phyloP scores from a whole-genome alignment of 1,139 yeast genomes.

The Pichiaceae sp. region DNA sequence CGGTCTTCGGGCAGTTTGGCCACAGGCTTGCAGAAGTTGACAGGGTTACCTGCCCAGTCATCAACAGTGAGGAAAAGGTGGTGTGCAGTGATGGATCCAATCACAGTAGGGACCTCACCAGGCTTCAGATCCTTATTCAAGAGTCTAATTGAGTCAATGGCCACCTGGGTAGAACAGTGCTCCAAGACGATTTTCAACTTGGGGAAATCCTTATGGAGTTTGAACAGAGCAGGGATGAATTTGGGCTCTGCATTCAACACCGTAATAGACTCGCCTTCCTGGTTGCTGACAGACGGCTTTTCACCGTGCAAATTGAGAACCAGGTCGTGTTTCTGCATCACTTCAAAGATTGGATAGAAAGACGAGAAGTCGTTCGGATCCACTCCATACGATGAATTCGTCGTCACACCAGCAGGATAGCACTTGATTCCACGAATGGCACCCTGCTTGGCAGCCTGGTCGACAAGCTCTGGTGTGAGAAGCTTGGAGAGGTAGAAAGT shows the following conservation, averaged over 20 bases:
- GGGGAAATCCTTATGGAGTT: slow-evolving; percentile 79
- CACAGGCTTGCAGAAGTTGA: slow-evolving; percentile 94
- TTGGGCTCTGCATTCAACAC: slow-evolving; percentile 90
- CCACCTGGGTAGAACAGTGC: slow-evolving; percentile 90
- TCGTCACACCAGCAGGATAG: slow-evolving; percentile 98
- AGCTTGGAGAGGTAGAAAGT: slow-evolving; percentile 72
- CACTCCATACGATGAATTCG: slow-evolving; percentile 90
- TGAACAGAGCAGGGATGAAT: slow-evolving; percentile 82
- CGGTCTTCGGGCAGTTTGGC: slow-evolving; percentile 87
- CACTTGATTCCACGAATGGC: slow-evolving; percentile 84
- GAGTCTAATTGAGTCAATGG: slow-evolving; percentile 65
- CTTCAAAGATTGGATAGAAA: slow-evolving; percentile 83
- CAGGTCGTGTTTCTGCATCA: slow-evolving; percentile 69
- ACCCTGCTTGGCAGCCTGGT: slow-evolving; percentile 64
- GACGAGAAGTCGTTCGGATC: slow-evolving; percentile 83
- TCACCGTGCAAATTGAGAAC: slow-evolving; percentile 93
- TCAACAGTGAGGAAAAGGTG: slow-evolving; percentile 85
- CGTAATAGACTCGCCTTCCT: slow-evolving; percentile 44
- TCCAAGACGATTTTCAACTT: slow-evolving; percentile 79
- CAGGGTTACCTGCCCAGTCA: slow-evolving; percentile 94
- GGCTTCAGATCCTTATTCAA: slow-evolving; percentile 49
- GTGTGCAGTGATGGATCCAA: slow-evolving; percentile 94
- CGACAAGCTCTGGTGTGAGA: slow-evolving; percentile 77
- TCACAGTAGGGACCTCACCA: slow-evolving; percentile 48
- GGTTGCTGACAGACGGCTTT: slow-evolving; percentile 55